These are phyloP conservation scores for Byssochlamys sp. DNA, from an alignment of 2,329 filamentous ascomycete species.

Conservation along the genomic window DNA sequence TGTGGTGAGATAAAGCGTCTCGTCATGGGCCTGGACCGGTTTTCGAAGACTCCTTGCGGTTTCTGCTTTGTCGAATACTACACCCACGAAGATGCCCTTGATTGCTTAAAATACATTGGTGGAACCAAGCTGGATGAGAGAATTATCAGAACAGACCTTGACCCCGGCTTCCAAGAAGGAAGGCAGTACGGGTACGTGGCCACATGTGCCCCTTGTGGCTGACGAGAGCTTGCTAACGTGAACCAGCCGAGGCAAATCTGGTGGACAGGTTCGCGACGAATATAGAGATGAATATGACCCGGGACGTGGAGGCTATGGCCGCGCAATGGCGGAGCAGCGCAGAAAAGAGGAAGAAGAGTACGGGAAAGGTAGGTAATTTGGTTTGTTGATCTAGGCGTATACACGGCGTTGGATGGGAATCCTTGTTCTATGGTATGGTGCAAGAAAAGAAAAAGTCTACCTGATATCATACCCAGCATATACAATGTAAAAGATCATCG, in stretches of 20 bases:
- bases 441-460: constrained; percentile 10
- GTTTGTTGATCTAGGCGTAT: constrained; percentile 5
- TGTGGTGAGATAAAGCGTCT: constrained; percentile 96
- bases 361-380: constrained; percentile 43
- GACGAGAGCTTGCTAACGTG: constrained; percentile 10
- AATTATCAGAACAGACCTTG: constrained; percentile 87
- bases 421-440: constrained; percentile 16
- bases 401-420: constrained; percentile 22
- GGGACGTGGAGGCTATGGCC: constrained; percentile 78
- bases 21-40: constrained; percentile 93
- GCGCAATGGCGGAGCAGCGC: constrained; percentile 60
- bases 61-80: constrained; percentile 99
- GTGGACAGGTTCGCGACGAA: constrained; percentile 93
- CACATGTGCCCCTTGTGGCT: neutral
- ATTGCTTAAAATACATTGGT: constrained; percentile 97
- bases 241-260: constrained; percentile 69
- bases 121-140: constrained; percentile 97
- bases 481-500: neutral
- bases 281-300: constrained; percentile 96
- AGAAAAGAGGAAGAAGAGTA: constrained; percentile 52
- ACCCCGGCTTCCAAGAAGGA: constrained; percentile 91
- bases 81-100: constrained; percentile 89
- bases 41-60: constrained; percentile 93
- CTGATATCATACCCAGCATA: constrained; percentile 16
- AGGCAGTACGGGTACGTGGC: constrained; percentile 69